Evolutionary conservation across 495 filamentous ascomycete genomes (phyloP).

Genomic region (Opeltia flavorubescens): DNA sequence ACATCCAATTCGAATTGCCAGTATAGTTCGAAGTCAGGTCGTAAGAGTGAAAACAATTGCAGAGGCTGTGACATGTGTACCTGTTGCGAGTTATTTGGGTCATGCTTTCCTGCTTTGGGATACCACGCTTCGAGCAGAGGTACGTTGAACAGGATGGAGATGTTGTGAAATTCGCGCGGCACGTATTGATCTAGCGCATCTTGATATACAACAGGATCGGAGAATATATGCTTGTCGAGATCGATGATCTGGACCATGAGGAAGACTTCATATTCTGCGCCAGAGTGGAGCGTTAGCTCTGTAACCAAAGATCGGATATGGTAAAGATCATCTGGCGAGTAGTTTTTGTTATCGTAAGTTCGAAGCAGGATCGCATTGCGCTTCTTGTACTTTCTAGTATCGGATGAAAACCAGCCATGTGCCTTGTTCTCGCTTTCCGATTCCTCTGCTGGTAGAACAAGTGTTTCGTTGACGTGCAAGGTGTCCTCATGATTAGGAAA

Average conservation of each 20-base stretch:
- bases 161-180: constrained; percentile 50
- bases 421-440: not conserved
- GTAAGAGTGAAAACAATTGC: constrained; percentile 44
- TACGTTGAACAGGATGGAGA: constrained; percentile 56
- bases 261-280: constrained; percentile 65
- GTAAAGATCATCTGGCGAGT: constrained; percentile 55
- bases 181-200: constrained; percentile 37
- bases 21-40: constrained; percentile 58
- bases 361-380: constrained; percentile 62
- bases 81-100: not conserved
- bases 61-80: constrained; percentile 24
- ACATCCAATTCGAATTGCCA: constrained; percentile 70
- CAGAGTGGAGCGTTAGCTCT: constrained; percentile 56
- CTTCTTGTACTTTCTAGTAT: constrained; percentile 6
- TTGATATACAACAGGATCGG: constrained; percentile 36
- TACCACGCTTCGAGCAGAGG: constrained; percentile 42
- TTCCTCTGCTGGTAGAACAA: constrained; percentile 3
- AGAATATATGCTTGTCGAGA: constrained; percentile 37
- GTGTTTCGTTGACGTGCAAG: constrained; percentile 1
- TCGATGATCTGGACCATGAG: constrained; percentile 64
- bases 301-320: constrained; percentile 59
- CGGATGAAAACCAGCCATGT: constrained; percentile 1
- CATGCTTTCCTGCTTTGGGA: constrained; percentile 27
- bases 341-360: constrained; percentile 50
- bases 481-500: constrained; percentile 5